Evolutionary conservation across 257 asterid genomes (phyloP).

Genomic region (Striga asiatica): DNA sequence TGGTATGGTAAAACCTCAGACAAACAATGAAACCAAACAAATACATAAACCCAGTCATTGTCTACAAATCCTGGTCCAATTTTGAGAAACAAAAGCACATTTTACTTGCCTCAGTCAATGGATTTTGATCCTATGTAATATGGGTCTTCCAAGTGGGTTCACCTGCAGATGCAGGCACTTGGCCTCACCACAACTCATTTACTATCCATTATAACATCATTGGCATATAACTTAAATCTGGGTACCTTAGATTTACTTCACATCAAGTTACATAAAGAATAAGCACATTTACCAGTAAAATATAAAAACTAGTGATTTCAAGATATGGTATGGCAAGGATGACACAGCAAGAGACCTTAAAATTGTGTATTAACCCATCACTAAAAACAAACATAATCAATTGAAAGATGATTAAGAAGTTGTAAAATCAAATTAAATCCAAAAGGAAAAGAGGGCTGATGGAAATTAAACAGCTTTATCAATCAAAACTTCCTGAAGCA

Average conservation of each 20-base stretch:
- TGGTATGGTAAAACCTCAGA: slow-evolving; percentile 44
- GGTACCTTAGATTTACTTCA: too few species aligned
- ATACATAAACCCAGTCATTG: too few species aligned
- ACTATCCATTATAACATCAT: slow-evolving; percentile 37
- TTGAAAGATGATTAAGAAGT: background rate
- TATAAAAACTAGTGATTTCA: too few species aligned
- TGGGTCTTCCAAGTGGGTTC: slow-evolving; percentile 41
- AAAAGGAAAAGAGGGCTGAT: slow-evolving; percentile 46
- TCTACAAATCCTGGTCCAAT: too few species aligned
- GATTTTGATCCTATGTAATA: slow-evolving; percentile 23
- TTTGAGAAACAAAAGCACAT: too few species aligned
- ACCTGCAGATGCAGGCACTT: slow-evolving; percentile 46
- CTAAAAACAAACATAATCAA: too few species aligned
- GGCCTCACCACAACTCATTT: slow-evolving; percentile 42
- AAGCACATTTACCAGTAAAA: too few species aligned
- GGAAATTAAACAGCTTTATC: slow-evolving; percentile 48
- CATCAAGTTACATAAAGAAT: too few species aligned
- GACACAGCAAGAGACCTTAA: too few species aligned
- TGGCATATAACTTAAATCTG: background rate
- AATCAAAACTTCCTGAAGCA: slow-evolving; percentile 83
- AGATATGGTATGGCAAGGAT: too few species aligned
- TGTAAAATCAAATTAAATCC: background rate
- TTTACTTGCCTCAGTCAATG: slow-evolving; percentile 41
- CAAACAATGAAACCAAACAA: too few species aligned
- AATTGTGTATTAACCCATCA: too few species aligned